These are phyloP conservation scores for Kandelia obovata DNA, from an alignment of 345 rosid species.

Conservation along the genomic window DNA sequence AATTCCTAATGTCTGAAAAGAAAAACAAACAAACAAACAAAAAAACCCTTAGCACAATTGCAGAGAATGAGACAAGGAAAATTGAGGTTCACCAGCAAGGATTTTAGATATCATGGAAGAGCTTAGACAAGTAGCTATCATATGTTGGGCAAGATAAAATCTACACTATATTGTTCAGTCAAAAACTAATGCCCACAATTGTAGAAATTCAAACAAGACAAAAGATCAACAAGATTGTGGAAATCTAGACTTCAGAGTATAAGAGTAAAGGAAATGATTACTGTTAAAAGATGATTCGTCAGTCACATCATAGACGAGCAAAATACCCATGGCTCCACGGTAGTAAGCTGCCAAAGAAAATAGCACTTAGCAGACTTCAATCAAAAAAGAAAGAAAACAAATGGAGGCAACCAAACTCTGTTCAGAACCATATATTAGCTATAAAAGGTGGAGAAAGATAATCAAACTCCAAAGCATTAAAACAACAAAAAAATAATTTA, in stretches of 20 bases:
- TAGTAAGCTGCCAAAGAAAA: slow-evolving; percentile 24
- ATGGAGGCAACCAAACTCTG: not conserved
- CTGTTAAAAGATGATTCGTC: slow-evolving; percentile 33
- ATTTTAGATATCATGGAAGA: not conserved
- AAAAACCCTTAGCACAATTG: not conserved
- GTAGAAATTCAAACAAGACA: not conserved
- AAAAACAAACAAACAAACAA: not conserved
- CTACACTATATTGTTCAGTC: too few species aligned
- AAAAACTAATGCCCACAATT: too few species aligned
- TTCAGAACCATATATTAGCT: not conserved
- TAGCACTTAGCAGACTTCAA: not conserved
- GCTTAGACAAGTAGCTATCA: too few species aligned
- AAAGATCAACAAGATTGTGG: not conserved
- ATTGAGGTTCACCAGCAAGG: not conserved
- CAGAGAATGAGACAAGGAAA: not conserved
- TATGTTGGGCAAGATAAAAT: too few species aligned
- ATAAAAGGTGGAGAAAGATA: not conserved
- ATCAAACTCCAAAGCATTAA: not conserved
- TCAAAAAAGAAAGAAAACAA: not conserved
- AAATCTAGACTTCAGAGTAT: not conserved
- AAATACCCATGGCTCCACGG: slow-evolving; percentile 35
- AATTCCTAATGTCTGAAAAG: slow-evolving; percentile 51
- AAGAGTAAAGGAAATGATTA: not conserved
- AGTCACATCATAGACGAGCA: slow-evolving; percentile 29
- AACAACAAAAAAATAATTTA: not conserved